phyloP scores from a whole-genome alignment of 2,329 filamentous ascomycete species.

The Drechslera avenae region DNA sequence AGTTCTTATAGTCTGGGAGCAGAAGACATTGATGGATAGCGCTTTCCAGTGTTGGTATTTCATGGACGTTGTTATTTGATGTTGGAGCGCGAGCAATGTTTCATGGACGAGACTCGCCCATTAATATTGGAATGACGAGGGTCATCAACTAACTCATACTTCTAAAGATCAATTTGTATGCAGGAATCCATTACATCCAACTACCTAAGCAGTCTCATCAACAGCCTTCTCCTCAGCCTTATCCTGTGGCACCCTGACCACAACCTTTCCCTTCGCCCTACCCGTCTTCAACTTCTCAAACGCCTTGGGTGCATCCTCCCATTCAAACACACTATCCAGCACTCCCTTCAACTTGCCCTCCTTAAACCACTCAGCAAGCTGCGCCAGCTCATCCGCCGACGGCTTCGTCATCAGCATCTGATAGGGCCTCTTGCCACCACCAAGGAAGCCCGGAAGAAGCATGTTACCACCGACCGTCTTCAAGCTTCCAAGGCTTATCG shows the following conservation, averaged over 20 bases:
- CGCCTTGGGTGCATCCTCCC: slow-evolving; percentile 62
- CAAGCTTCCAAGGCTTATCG: slow-evolving; percentile 25
- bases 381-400: slow-evolving; percentile 53
- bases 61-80: too few relatives aligned
- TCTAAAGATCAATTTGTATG: background rate
- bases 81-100: too few relatives aligned
- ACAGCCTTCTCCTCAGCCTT: slow-evolving; percentile 21
- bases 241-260: slow-evolving; percentile 48
- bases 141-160: too few relatives aligned
- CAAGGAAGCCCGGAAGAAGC: slow-evolving; percentile 54
- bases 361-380: slow-evolving; percentile 61
- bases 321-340: slow-evolving; percentile 61
- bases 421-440: slow-evolving; percentile 57
- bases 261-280: slow-evolving; percentile 64
- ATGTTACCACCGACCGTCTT: slow-evolving; percentile 46
- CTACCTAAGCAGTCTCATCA: background rate
- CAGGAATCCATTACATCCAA: background rate
- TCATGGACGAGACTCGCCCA: background rate
- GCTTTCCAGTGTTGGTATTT: too few relatives aligned
- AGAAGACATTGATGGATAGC: too few relatives aligned
- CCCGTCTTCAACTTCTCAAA: slow-evolving; percentile 64
- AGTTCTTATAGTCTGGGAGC: too few relatives aligned
- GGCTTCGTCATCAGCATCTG: slow-evolving; percentile 48
- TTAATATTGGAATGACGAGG: too few relatives aligned
- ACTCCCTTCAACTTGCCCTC: slow-evolving; percentile 64